These are phyloP conservation scores for Evernia prunastri DNA, from an alignment of 495 filamentous ascomycete species.

Conservation along the genomic window DNA sequence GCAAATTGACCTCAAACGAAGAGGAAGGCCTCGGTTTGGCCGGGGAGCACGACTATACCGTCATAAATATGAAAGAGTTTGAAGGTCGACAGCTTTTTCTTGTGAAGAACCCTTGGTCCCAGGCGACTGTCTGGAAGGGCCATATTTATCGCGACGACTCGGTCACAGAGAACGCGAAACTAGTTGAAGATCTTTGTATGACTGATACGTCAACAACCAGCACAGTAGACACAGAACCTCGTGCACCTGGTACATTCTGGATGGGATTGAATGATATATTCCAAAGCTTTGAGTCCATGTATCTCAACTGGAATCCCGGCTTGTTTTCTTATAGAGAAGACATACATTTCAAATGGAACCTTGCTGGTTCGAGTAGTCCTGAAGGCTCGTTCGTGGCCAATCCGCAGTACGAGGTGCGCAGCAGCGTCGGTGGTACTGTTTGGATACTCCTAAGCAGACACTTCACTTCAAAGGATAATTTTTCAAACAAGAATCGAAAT, in stretches of 20 bases:
- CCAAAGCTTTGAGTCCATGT: slow-evolving; percentile 89
- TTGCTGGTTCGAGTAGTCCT: slow-evolving; percentile 50
- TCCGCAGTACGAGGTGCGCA: slow-evolving; percentile 72
- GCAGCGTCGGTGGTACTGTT: slow-evolving; percentile 50
- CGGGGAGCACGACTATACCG: slow-evolving; percentile 89
- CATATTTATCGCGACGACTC: slow-evolving; percentile 23
- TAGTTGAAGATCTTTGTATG: slow-evolving; percentile 5
- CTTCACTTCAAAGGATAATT: slow-evolving; percentile 55
- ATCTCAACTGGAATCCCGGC: slow-evolving; percentile 93
- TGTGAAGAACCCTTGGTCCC: slow-evolving; percentile 94
- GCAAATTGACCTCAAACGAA: slow-evolving; percentile 63
- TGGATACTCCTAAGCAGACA: slow-evolving; percentile 87
- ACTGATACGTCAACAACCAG: background rate
- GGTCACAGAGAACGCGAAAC: slow-evolving; percentile 9
- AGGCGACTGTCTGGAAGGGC: slow-evolving; percentile 64
- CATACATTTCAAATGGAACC: slow-evolving; percentile 82
- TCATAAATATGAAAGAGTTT: slow-evolving; percentile 69
- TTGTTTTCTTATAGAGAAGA: slow-evolving; percentile 78
- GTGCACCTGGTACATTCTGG: slow-evolving; percentile 75
- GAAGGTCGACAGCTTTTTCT: slow-evolving; percentile 60
- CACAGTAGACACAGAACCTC: slow-evolving; percentile 24
- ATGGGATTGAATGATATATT: slow-evolving; percentile 77
- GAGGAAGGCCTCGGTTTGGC: slow-evolving; percentile 75
- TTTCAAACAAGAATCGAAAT: slow-evolving; percentile 5
- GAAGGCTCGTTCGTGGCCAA: slow-evolving; percentile 64